Base-by-base conservation (phyloP, 140 eudicot genomes). In the Cichorium intybus region DNA sequence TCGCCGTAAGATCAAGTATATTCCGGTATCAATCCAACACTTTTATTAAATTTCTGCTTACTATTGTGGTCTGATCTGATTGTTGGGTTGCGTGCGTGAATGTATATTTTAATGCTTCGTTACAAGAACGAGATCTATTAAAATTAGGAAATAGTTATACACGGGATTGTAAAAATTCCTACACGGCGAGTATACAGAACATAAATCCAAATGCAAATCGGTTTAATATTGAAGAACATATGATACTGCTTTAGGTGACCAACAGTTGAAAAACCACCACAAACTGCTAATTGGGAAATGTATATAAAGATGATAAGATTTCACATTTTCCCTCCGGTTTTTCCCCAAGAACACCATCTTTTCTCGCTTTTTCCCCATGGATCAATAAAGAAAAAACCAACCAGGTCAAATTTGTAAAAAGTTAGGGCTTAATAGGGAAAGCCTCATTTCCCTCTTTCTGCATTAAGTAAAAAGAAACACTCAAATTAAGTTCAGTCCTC, bases 1-100 rank as follows among this genome's bases (percentile, higher is more conserved):
- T 43, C 79, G 74, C 66, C 86, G 87, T 23, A 89, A 82, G 78
- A 81, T 86, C 54, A 94, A 86, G 78, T 94, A 81, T 75, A 79
- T 89, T 66, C 97, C 99, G 97, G 99, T 94, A 80, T 53, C 69
- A 47, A 23, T 45, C 16, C 52, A 4, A 33, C 39, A 10, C 57
- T 62, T 39, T 35, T 63, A 6, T 49, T 54, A 20, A 74, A 45
- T 43, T 52, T 51, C 10, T 22, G 43, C 20, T 60, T 23, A 33
- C 39, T 20, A 31, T 27, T 26, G 47, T 4, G 15, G 55, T 66
- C 18, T 62, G 55, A 67, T 54, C 64, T 67, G 63, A 54, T 53
- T 67, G 56, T 29, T 20, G 39, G 53, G 67, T 39, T 61, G 48
- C 14, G 6, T 35, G 12, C 46, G 48, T 33, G 27, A 11, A 59